These are phyloP conservation scores for Galerina marginata DNA, from an alignment of 768 basidiomycete species.

Conservation along the genomic window DNA sequence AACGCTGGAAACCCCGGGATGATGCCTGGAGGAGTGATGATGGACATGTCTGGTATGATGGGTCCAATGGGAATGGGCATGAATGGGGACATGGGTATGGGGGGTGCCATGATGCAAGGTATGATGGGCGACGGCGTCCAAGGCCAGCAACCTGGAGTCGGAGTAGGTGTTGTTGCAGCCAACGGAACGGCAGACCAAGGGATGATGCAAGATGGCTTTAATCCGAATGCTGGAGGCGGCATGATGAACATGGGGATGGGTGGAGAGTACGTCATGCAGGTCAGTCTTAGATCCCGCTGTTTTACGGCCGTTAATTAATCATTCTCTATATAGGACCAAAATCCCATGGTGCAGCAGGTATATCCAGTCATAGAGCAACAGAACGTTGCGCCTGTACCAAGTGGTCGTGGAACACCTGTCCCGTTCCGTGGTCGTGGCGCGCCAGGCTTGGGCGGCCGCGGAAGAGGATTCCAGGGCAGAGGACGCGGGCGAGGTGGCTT, in stretches of 20 bases:
- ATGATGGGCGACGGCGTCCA: constrained; percentile 49
- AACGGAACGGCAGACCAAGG: constrained; percentile 50
- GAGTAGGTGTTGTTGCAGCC: constrained; percentile 38
- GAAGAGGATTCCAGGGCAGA: constrained; percentile 44
- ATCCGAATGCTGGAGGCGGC: constrained; percentile 45
- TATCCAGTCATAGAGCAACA: constrained; percentile 67
- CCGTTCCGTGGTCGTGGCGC: constrained; percentile 46
- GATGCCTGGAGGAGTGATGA: constrained; percentile 73
- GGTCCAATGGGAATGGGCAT: constrained; percentile 69
- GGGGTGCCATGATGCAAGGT: constrained; percentile 60
- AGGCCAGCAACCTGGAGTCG: constrained; percentile 35
- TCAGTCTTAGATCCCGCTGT: constrained; percentile 40
- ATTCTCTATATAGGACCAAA: constrained; percentile 52
- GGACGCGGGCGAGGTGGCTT: constrained; percentile 50
- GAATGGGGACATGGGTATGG: constrained; percentile 72
- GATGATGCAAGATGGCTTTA: constrained; percentile 57
- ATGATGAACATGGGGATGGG: constrained; percentile 79
- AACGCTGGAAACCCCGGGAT: constrained; percentile 57
- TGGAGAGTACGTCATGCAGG: constrained; percentile 78
- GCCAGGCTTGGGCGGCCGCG: constrained; percentile 44
- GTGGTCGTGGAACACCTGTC: constrained; percentile 40
- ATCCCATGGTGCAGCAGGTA: constrained; percentile 68
- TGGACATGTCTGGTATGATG: constrained; percentile 75
- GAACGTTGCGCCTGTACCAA: constrained; percentile 52
- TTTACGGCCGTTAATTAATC: constrained; percentile 10